These are phyloP conservation scores for Baorangia bicolor DNA, from an alignment of 768 basidiomycete species.

Conservation along the genomic window DNA sequence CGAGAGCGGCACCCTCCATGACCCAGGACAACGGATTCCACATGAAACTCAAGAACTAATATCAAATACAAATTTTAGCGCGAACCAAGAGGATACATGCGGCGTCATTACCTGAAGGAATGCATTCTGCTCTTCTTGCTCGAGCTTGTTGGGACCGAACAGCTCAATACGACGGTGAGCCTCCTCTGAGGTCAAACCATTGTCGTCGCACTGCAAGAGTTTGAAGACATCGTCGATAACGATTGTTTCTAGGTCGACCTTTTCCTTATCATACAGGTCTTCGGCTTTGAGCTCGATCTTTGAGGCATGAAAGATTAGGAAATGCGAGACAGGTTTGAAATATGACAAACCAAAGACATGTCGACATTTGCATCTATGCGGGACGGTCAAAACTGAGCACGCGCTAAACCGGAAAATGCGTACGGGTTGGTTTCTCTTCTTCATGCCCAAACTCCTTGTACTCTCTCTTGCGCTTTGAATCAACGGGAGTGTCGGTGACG, in stretches of 20 bases:
- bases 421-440: slow-evolving; percentile 64
- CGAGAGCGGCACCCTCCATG: slow-evolving; percentile 95
- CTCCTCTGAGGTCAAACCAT: slow-evolving; percentile 75
- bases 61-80: neutral
- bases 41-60: slow-evolving; percentile 92
- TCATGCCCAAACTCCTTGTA: slow-evolving; percentile 87
- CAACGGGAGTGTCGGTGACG: slow-evolving; percentile 18
- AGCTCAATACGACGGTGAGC: slow-evolving; percentile 81
- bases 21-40: slow-evolving; percentile 99
- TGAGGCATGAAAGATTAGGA: neutral
- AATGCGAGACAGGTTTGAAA: slow-evolving; percentile 1
- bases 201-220: slow-evolving; percentile 86
- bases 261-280: slow-evolving; percentile 97
- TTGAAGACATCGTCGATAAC: slow-evolving; percentile 97
- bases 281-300: slow-evolving; percentile 88
- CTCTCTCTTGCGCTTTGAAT: slow-evolving; percentile 66
- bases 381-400: neutral
- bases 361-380: slow-evolving; percentile 77
- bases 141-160: slow-evolving; percentile 96
- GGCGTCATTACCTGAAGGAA: slow-evolving; percentile 69
- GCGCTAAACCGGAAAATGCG: slow-evolving; percentile 26
- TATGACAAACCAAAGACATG: slow-evolving; percentile 63
- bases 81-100: neutral
- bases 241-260: slow-evolving; percentile 97
- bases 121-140: slow-evolving; percentile 86